Percentiles rank a stretch among this genome's conserved stretches.
phyloP scores from a whole-genome alignment of 805 yeast species.

The Cyberlindnera euphorbiiphila region DNA sequence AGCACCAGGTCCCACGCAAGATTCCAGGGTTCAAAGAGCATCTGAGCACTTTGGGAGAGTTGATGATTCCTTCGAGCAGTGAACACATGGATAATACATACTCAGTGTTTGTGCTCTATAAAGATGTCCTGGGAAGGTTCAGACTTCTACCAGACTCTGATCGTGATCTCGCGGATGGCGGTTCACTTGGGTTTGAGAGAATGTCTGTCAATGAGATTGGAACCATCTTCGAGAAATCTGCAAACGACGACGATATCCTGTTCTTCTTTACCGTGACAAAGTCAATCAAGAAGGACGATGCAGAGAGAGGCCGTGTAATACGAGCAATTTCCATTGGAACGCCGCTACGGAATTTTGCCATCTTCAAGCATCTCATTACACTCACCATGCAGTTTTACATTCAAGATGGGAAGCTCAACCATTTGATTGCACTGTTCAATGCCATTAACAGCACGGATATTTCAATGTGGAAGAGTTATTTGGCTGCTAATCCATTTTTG shows the following conservation, averaged over 20 bases:
- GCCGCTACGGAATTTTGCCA: conserved; percentile 45
- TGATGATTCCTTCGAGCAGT: conserved; percentile 60
- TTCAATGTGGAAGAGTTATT: conserved; percentile 22
- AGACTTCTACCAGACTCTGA: conserved; percentile 20
- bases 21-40: conserved; percentile 35
- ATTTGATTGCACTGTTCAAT: conserved; percentile 22
- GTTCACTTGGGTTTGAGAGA: conserved; percentile 11
- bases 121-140: conserved; percentile 29
- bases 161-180: conserved; percentile 17
- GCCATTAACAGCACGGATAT: conserved; percentile 22
- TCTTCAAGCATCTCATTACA: conserved; percentile 55
- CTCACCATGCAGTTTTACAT: conserved; percentile 42
- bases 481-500: conserved; percentile 13
- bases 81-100: conserved; percentile 55
- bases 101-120: conserved; percentile 51
- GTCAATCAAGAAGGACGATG: conserved; percentile 35
- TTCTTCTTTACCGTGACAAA: conserved; percentile 57
- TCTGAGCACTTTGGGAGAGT: conserved; percentile 42
- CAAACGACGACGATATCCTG: conserved; percentile 35
- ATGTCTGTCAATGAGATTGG: conserved; percentile 16
- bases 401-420: conserved; percentile 18
- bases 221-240: conserved; percentile 22
- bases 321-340: conserved; percentile 60
- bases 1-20: conserved; percentile 53
- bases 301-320: conserved; percentile 55